Percentiles rank a stretch among this genome's conserved stretches.
Conservation (phyloP, 768 basidiomycete genomes). For the Tylopilus vinaceipallidus region DNA sequence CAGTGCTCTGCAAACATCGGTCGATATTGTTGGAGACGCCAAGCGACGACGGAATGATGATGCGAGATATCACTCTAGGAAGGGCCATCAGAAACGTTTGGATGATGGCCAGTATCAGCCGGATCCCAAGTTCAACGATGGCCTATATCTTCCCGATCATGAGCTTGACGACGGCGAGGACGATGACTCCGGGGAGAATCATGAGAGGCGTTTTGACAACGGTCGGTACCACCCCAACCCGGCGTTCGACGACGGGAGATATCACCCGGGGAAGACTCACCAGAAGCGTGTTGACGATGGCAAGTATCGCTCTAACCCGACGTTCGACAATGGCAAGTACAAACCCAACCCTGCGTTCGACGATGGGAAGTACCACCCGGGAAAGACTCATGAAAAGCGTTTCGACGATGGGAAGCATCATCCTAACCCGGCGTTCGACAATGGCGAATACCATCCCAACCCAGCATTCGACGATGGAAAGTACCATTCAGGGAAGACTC, state of each 20-base stretch:
- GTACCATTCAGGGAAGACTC: not conserved
- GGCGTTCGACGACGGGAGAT: slow-evolving; percentile 2
- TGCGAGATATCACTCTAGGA: slow-evolving; percentile 3
- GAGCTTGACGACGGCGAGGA: slow-evolving; percentile 7
- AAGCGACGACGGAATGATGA: slow-evolving; percentile 1
- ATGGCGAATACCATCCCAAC: slow-evolving; percentile 7
- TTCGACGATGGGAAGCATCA: slow-evolving; percentile 15
- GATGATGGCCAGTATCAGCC: slow-evolving; percentile 6
- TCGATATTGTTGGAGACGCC: not conserved
- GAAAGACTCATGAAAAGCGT: not conserved
- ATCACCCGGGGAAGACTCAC: slow-evolving; percentile 3
- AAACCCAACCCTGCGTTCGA: not conserved
- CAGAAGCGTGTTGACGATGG: slow-evolving; percentile 6
- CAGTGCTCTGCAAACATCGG: not conserved
- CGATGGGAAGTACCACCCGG: slow-evolving; percentile 2
- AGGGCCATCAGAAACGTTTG: not conserved
- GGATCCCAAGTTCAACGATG: slow-evolving; percentile 1
- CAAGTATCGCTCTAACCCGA: slow-evolving; percentile 1
- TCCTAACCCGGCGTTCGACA: not conserved
- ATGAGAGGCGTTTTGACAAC: slow-evolving; percentile 8
- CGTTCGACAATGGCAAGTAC: not conserved
- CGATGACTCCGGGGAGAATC: not conserved
- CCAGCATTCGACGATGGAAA: slow-evolving; percentile 6
- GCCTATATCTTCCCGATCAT: slow-evolving; percentile 7
- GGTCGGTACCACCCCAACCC: slow-evolving; percentile 10